Evolutionary conservation across 1,284 basidiomycete genomes (phyloP), one percentile per base, ranked within the genome.

Genomic region (Cryptococcus sp.): DNA sequence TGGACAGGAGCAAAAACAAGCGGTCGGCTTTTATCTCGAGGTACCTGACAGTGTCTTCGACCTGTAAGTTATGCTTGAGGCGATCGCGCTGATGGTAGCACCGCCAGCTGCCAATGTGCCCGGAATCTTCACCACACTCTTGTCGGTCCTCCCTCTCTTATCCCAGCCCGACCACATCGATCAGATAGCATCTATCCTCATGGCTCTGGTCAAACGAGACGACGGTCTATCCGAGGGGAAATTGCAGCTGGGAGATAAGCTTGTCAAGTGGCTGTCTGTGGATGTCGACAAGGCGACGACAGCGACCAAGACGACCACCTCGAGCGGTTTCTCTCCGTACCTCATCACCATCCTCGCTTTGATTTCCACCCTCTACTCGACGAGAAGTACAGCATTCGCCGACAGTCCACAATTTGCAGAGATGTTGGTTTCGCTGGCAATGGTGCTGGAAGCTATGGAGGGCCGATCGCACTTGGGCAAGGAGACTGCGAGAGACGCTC

Each of bases 161-260:
- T 45, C 53, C 11, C 57, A 61, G 21, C 45, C 58, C 7, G 49
- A 58, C 23, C 58, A 69, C 3, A 51, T 61, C 3, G 66, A 69
- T 21, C 51, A 58, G 18, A 52, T 62, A 16, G 61, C 66, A 14
- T 33, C 38, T 3, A 57, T 69, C 10, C 52, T 72, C 3, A 54
- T 52, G 42, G 54, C 59, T 14, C 52, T 71, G 9, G 59, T 67
- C 0, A 43, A 43, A 33, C 56, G 70, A 21, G 69, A 72, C 50
- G 68, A 72, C 48, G 61, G 59, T 19, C 49, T 48, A 11, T 19
- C 33, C 0, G 52, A 56, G 26, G 52, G 45, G 10, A 62, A 56
- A 44, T 24, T 57, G n/a, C 66, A 68, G 52, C 58, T 71, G 4
- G 67, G 62, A 9, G 67, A 71, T 53, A 68, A 69, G 60, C 56